A percentile compares a stretch with the other conserved stretches of the same genome.
These are phyloP conservation scores for Bothriochloa decipiens DNA, from an alignment of 176 grass and related monocot genomes.

Conservation along the genomic window DNA sequence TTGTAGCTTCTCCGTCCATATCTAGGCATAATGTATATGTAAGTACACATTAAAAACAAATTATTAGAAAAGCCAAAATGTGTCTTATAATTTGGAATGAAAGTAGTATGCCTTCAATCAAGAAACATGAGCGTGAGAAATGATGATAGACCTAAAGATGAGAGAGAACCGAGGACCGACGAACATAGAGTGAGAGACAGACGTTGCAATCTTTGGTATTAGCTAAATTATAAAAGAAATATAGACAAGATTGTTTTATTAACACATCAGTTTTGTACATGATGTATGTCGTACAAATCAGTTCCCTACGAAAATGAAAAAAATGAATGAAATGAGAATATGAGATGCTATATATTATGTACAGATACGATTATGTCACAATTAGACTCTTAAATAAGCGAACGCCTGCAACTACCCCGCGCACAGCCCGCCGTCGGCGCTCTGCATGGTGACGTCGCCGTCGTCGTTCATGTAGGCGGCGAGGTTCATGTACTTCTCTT, in stretches of 20 bases:
- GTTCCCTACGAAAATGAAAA: conserved; percentile 21
- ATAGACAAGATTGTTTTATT: not conserved
- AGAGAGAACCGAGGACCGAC: no score
- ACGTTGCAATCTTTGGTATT: no score
- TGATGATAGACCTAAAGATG: no score
- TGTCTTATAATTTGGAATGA: no score
- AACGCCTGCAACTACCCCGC: conserved; percentile 17
- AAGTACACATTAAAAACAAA: no score
- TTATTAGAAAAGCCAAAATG: no score
- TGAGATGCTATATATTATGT: conserved; percentile 37
- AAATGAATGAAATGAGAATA: conserved; percentile 16
- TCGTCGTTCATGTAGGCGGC: conserved; percentile 66
- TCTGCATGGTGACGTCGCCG: conserved; percentile 33
- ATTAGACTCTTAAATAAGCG: not conserved
- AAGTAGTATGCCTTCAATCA: no score
- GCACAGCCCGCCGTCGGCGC: conserved; percentile 47
- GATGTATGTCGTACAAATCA: conserved; percentile 9
- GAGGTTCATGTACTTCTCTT: conserved; percentile 74
- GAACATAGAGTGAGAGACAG: no score
- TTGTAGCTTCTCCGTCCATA: no score
- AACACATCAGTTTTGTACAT: conserved; percentile 28
- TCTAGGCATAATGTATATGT: no score
- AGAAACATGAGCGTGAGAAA: no score
- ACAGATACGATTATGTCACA: conserved; percentile 12
- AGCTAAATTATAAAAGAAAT: not conserved